A percentile compares a stretch with the other conserved stretches of the same genome.
These are phyloP conservation scores for Xylaria intraflava DNA, from an alignment of 495 filamentous ascomycete species.

Conservation along the genomic window DNA sequence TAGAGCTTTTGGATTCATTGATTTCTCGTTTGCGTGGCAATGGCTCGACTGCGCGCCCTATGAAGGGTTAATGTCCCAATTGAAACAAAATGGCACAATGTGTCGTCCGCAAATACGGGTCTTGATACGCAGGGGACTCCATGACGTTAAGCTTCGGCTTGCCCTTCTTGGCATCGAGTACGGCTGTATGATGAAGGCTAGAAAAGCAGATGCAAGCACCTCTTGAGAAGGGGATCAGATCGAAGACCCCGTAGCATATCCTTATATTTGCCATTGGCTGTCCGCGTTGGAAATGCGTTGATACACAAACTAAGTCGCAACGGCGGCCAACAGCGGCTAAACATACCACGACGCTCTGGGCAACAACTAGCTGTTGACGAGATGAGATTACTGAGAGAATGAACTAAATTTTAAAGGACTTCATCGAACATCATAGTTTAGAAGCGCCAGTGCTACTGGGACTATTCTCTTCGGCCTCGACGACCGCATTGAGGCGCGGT, in stretches of 20 bases:
- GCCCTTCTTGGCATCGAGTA: neutral
- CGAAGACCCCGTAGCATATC: neutral
- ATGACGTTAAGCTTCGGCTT: neutral
- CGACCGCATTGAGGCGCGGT: neutral
- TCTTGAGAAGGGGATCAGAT: neutral
- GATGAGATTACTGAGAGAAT: neutral
- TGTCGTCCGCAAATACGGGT: neutral
- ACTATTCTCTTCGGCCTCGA: neutral
- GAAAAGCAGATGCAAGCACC: neutral
- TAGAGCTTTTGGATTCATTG: neutral
- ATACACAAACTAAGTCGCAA: neutral
- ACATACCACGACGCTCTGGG: neutral
- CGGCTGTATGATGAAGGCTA: too few relatives aligned
- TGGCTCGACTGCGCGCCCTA: neutral
- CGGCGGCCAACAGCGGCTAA: neutral
- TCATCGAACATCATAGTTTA: conserved; percentile 15
- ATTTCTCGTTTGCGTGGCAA: neutral
- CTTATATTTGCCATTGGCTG: neutral
- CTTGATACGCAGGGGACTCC: neutral
- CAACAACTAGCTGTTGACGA: neutral
- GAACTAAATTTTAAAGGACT: neutral
- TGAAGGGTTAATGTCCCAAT: neutral
- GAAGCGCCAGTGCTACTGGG: conserved; percentile 9
- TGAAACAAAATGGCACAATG: neutral
- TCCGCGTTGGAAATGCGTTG: too few relatives aligned